Percentiles rank a stretch among this genome's conserved stretches.
phyloP scores from a whole-genome alignment of 805 yeast species.

The Sugiyamaella floridensis region DNA sequence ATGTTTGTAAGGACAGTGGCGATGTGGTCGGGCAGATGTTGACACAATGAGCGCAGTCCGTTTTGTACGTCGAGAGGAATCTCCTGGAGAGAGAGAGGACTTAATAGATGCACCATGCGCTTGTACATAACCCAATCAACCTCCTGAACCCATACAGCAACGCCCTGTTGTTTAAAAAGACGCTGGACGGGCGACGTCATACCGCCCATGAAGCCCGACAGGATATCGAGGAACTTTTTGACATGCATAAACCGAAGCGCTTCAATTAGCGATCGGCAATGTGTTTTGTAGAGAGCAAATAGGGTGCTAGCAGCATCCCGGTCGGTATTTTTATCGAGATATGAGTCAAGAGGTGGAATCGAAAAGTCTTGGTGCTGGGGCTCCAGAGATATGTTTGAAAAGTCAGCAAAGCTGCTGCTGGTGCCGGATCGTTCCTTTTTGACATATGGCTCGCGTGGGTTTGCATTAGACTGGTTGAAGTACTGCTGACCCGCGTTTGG shows the following conservation, averaged over 20 bases:
- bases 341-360: conserved; percentile 36
- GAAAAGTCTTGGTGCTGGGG: conserved; percentile 3
- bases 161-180: conserved; percentile 43
- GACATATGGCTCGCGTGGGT: background rate
- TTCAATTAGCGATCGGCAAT: conserved; percentile 59
- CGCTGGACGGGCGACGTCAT: conserved; percentile 59
- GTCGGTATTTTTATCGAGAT: conserved; percentile 39
- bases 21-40: conserved; percentile 39
- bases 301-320: conserved; percentile 56
- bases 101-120: conserved; percentile 49
- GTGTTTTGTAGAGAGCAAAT: conserved; percentile 53
- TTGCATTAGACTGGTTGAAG: background rate
- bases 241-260: conserved; percentile 61
- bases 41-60: conserved; percentile 49
- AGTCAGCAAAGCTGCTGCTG: conserved; percentile 5
- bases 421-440: background rate
- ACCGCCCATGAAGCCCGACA: conserved; percentile 47
- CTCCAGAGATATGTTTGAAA: conserved; percentile 12
- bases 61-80: conserved; percentile 50
- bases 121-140: conserved; percentile 63
- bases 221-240: conserved; percentile 48
- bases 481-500: background rate
- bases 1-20: conserved; percentile 27
- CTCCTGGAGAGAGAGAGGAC: conserved; percentile 51
- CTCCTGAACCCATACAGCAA: conserved; percentile 55